A percentile compares a stretch with the other conserved stretches of the same genome.
These are phyloP conservation scores for Cyberlindnera suaveolens DNA, from an alignment of 805 yeast genomes.

Conservation along the genomic window DNA sequence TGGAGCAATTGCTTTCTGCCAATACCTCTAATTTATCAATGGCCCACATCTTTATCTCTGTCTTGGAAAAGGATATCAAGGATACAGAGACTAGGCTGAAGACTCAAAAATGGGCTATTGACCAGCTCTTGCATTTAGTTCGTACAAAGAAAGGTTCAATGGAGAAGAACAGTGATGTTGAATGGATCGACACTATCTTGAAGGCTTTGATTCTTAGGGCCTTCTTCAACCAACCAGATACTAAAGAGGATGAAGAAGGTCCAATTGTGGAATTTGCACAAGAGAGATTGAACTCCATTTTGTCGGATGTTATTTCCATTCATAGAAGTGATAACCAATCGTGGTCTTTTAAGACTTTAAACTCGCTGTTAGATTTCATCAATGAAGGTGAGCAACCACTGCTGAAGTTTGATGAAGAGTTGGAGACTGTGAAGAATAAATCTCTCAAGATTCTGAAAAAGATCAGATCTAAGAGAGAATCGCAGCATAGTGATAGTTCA, in stretches of 20 bases:
- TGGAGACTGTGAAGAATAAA: slow-evolving; percentile 40
- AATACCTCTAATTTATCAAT: slow-evolving; percentile 10
- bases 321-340: slow-evolving; percentile 39
- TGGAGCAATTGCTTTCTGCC: slow-evolving; percentile 26
- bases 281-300: slow-evolving; percentile 62
- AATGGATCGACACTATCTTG: slow-evolving; percentile 27
- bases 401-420: slow-evolving; percentile 51
- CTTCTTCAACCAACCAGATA: slow-evolving; percentile 19
- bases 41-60: slow-evolving; percentile 14
- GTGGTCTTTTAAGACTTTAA: slow-evolving; percentile 57
- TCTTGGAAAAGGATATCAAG: slow-evolving; percentile 9
- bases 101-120: slow-evolving; percentile 47
- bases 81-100: slow-evolving; percentile 13
- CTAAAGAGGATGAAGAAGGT: slow-evolving; percentile 9
- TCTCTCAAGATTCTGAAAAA: slow-evolving; percentile 43
- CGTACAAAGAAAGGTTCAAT: slow-evolving; percentile 35
- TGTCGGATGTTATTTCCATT: slow-evolving; percentile 48
- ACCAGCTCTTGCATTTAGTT: slow-evolving; percentile 47
- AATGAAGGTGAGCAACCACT: slow-evolving; percentile 23
- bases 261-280: slow-evolving; percentile 39
- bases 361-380: slow-evolving; percentile 27
- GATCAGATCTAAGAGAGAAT: slow-evolving; percentile 31
- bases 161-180: slow-evolving; percentile 15
- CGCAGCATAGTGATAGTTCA: slow-evolving; percentile 23
- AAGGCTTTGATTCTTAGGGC: slow-evolving; percentile 26